Evolutionary conservation across 352 stramenopile species (phyloP), one percentile per base, ranked within the genome.

Genomic region (Phytophthora cactorum): DNA sequence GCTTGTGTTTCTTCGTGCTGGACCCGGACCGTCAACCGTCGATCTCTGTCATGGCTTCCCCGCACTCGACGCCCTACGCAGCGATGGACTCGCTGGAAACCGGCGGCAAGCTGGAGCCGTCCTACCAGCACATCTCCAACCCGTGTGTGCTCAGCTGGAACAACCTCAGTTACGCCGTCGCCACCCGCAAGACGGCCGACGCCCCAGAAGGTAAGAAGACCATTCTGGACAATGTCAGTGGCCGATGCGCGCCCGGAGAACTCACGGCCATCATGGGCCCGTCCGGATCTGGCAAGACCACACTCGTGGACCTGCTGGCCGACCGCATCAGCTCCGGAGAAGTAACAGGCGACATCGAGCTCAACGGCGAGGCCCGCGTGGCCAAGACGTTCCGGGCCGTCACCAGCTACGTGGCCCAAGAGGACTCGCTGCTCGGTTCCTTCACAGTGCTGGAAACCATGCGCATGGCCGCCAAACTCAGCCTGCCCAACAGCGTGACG

Each of bases 381-480:
- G 43, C 63, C 15, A 74, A 75, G 43, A 77, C 60, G 1, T 90
- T 90, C 55, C 79, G 70, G 0, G 63, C 70, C 0, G 54, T 90
- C 14, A 69, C 78, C 4, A 82, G 70, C 29, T 92, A 92, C 74
- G 87, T 93, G n/a, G 73, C 79, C 0, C 84, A 92, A 45, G 81
- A 89, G 36, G 82, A 91, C 38, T 77, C 81, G 17, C 58, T 93
- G 7, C 63, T 91, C 2, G 81, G 81, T 0, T 89, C 80, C 3
- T 89, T 94, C 59, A 90, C 82, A 0, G 82, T 91, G 8, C 38
- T 73, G 6, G 88, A 96, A 70, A 90, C 79, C 47, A 77, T 96
- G 22, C 45, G 41, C 5, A 90, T 91, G 68, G 81, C 84, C 0
- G 84, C 82, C 43, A 74, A 81, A 25, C 68, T 95, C 27, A 82